Evolutionary conservation across 1,139 yeast species (phyloP), one percentile per base, ranked within the genome.

Genomic region (Geotrichum histeridarum): DNA sequence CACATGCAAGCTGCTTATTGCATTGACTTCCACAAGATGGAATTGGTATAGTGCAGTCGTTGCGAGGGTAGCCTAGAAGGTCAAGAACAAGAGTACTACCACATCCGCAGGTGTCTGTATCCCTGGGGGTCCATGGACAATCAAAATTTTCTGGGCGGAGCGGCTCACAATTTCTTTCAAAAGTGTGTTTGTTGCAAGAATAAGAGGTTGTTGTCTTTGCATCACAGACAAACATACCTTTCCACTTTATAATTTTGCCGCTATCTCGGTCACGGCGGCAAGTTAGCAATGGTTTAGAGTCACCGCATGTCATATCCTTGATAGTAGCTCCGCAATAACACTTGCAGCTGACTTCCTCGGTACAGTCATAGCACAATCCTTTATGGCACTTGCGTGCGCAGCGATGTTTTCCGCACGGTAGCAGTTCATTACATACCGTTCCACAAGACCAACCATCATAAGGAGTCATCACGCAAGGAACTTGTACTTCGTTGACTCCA

Each of bases 311-410:
- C 2, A 58, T 55, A 2, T 48, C 41, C 9, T 47, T 49, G 1
- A 36, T 32, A 4, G 77, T 72, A 45, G 77, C 75, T 0, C 96
- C 96, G 73, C 97, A 90, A 65, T 86, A 90, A 67, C 97, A 90
- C 22, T 63, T 69, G 1, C 78, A 76, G 8, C 66, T 66, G 2
- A 80, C 67, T 7, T 63, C 62, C 53, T 72, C 75, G 8, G 72
- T 68, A 67, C 97, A 90, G 8, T 76, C 74, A 0, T 95, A 96
- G 73, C 97, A 90, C 33, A 86, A 74, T 0, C 95, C 96, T 17
- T 74, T 67, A 69, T 90, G 97, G 63, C 95, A 86, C 8, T 59
- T 62, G 43, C 72, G 69, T 2, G 69, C 61, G 69, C 96, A 89
- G 41, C 66, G 70, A 65, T 90, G 97, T 18, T 79, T 75, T 12